Conservation (phyloP, 805 yeast species). For the Candida taoyuanica region DNA sequence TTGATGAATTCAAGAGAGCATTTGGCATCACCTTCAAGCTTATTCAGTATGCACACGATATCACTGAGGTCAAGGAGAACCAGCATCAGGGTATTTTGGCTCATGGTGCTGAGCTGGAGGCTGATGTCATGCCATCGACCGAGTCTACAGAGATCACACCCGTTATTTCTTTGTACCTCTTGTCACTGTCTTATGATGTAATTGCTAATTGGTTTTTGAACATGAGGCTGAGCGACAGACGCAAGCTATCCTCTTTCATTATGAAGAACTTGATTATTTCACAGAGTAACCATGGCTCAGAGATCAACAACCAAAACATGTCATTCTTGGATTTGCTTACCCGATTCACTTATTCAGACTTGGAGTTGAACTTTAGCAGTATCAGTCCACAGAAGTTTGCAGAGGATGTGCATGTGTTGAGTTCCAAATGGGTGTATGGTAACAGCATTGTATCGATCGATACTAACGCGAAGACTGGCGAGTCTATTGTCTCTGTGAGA, state of each 20-base stretch:
- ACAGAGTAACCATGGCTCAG: conserved; percentile 32
- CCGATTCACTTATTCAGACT: conserved; percentile 60
- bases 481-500: conserved; percentile 46
- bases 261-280: conserved; percentile 48
- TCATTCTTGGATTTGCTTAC: conserved; percentile 65
- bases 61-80: conserved; percentile 24
- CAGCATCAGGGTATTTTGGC: conserved; percentile 27
- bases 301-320: conserved; percentile 42
- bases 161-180: conserved; percentile 54
- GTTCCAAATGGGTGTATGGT: conserved; percentile 59
- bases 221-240: conserved; percentile 54
- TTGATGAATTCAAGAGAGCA: conserved; percentile 72
- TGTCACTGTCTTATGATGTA: conserved; percentile 61
- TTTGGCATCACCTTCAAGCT: conserved; percentile 81
- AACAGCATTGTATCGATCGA: conserved; percentile 51
- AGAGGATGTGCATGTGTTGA: conserved; percentile 22
- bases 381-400: conserved; percentile 25
- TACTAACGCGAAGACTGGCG: conserved; percentile 48
- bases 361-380: conserved; percentile 44
- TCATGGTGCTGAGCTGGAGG: conserved; percentile 42
- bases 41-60: conserved; percentile 65
- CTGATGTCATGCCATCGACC: conserved; percentile 55
- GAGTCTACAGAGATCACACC: conserved; percentile 40
- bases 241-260: conserved; percentile 56
- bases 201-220: conserved; percentile 70